Conservation (phyloP, 148 eudicot genomes). For the Chenopodium quinoa region DNA sequence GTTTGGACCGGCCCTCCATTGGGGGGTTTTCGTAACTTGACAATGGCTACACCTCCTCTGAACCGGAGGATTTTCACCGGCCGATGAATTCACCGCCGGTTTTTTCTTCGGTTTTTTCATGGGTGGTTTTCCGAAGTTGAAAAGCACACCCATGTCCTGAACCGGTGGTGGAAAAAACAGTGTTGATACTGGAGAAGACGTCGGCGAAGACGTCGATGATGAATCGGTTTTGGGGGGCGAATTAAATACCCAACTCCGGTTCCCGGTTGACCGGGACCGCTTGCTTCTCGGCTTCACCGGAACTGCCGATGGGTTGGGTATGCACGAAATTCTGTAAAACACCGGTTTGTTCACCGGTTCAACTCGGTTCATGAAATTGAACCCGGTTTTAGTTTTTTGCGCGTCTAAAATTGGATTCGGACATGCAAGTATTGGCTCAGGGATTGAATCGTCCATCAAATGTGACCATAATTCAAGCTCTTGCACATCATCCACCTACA, state of each 20-base stretch:
- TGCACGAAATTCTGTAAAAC: slow-evolving; percentile 24
- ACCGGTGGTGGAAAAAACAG: slow-evolving; percentile 29
- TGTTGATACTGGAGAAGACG: slow-evolving; percentile 35
- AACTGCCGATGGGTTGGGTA: slow-evolving; percentile 51
- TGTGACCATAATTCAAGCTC: slow-evolving; percentile 81
- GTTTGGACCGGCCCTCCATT: slow-evolving; percentile 88
- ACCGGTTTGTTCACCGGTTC: slow-evolving; percentile 36
- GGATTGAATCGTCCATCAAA: slow-evolving; percentile 78
- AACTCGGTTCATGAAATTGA: slow-evolving; percentile 24
- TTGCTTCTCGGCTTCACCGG: slow-evolving; percentile 63
- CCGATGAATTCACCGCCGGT: neutral
- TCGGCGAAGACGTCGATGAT: slow-evolving; percentile 39
- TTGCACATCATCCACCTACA: slow-evolving; percentile 71
- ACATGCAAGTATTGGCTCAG: slow-evolving; percentile 49
- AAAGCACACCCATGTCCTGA: slow-evolving; percentile 20
- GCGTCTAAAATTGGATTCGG: slow-evolving; percentile 38
- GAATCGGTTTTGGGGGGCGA: slow-evolving; percentile 44
- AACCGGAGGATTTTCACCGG: slow-evolving; percentile 15
- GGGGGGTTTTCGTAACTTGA: slow-evolving; percentile 80
- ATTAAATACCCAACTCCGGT: slow-evolving; percentile 34
- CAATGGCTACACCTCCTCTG: slow-evolving; percentile 71
- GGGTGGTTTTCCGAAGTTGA: slow-evolving; percentile 35
- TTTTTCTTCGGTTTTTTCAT: slow-evolving; percentile 52
- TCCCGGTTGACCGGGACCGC: slow-evolving; percentile 39
- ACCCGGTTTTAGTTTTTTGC: slow-evolving; percentile 34